phyloP scores from a whole-genome alignment of 345 rosid species.

The Populus ilicifolia region DNA sequence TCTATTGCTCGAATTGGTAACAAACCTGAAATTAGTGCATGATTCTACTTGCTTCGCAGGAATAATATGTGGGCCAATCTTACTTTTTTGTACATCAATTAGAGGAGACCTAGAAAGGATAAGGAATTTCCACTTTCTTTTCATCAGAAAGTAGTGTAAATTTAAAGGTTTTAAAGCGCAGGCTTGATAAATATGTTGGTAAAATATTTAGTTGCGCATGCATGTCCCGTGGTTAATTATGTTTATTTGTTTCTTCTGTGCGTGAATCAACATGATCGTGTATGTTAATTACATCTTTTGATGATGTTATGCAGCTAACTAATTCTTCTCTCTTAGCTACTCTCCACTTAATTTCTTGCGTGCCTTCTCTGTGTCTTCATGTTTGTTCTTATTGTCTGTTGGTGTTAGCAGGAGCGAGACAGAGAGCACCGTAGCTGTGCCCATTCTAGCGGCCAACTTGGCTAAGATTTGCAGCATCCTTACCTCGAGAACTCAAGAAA shows the following conservation, averaged over 20 bases:
- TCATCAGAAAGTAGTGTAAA: neutral
- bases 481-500: neutral
- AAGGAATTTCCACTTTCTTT: conserved; percentile 23
- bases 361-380: too few species aligned
- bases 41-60: conserved; percentile 10
- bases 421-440: neutral
- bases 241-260: neutral
- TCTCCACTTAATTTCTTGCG: neutral
- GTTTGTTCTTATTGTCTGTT: too few species aligned
- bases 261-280: neutral
- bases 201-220: neutral
- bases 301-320: neutral
- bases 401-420: neutral
- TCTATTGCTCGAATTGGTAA: conserved; percentile 16
- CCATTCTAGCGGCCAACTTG: neutral
- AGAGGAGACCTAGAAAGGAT: conserved; percentile 25
- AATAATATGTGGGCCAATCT: conserved; percentile 22
- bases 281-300: neutral
- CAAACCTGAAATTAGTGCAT: neutral
- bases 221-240: neutral
- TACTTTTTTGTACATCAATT: conserved; percentile 22
- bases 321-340: neutral
- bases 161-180: neutral
- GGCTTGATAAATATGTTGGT: neutral
- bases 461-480: neutral